phyloP scores from a whole-genome alignment of 108 stramenopile genomes.

The Pseudonitzschia pungens region DNA sequence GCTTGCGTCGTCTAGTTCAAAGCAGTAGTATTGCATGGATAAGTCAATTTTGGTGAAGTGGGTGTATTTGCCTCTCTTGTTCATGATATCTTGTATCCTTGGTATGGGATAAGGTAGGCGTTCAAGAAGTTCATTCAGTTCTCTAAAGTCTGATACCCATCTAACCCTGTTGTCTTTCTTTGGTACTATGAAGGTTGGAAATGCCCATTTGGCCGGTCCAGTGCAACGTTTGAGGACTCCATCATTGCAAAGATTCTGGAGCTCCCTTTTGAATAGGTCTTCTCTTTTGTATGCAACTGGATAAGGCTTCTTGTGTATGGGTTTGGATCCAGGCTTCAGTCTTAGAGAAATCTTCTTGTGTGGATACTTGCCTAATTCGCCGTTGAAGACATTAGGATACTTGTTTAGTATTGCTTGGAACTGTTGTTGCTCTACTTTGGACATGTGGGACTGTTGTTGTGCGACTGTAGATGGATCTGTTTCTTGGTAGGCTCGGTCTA shows the following conservation, averaged over 20 bases:
- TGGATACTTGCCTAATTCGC: not conserved
- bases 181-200: slow-evolving; percentile 41
- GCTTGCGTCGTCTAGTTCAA: slow-evolving; percentile 12
- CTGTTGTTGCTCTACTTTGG: not conserved
- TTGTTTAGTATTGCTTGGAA: not conserved
- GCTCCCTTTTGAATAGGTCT: slow-evolving; percentile 32
- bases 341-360: not conserved
- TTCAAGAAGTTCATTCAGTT: not conserved
- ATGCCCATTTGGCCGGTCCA: slow-evolving; percentile 1
- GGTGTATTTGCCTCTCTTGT: slow-evolving; percentile 8
- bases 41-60: slow-evolving; percentile 35
- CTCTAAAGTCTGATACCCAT: not conserved
- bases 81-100: slow-evolving; percentile 20
- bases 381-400: not conserved
- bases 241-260: slow-evolving; percentile 25
- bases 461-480: not conserved
- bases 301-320: not conserved
- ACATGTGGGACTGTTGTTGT: not conserved
- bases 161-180: slow-evolving; percentile 30
- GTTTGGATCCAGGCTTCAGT: not conserved
- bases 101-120: slow-evolving; percentile 17
- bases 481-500: not conserved
- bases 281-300: slow-evolving; percentile 9
- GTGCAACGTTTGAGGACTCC: slow-evolving; percentile 22
- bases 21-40: slow-evolving; percentile 18